These are phyloP conservation scores for Russula compacta DNA, from an alignment of 768 basidiomycete species.

Conservation along the genomic window DNA sequence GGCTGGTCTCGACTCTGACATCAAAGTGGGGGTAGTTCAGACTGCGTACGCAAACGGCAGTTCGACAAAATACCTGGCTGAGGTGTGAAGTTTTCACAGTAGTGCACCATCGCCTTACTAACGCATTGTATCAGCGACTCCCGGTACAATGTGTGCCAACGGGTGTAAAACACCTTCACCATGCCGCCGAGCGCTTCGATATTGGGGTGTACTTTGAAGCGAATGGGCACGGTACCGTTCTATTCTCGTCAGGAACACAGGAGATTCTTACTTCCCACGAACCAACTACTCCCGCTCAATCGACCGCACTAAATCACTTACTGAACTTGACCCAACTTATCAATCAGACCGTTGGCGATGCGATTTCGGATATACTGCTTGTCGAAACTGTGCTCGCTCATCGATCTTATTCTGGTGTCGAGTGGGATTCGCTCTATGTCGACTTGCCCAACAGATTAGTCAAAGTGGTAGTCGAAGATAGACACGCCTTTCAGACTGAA, in stretches of 20 bases:
- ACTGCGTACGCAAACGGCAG: slow-evolving; percentile 98
- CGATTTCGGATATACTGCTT: slow-evolving; percentile 89
- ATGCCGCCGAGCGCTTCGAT: slow-evolving; percentile 88
- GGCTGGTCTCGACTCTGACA: slow-evolving; percentile 65
- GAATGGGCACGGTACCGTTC: slow-evolving; percentile 95
- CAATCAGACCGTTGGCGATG: slow-evolving; percentile 98
- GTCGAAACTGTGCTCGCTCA: slow-evolving; percentile 90
- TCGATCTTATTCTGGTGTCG: slow-evolving; percentile 68
- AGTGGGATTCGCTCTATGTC: slow-evolving; percentile 90
- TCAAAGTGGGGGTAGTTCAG: slow-evolving; percentile 92
- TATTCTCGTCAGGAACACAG: slow-evolving; percentile 77
- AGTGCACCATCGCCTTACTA: background rate
- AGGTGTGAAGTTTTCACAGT: slow-evolving; percentile 37
- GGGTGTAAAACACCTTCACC: slow-evolving; percentile 96
- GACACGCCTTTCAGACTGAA: slow-evolving; percentile 77
- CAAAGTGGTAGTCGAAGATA: slow-evolving; percentile 81
- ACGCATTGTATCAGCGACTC: slow-evolving; percentile 48
- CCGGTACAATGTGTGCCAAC: slow-evolving; percentile 94
- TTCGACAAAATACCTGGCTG: slow-evolving; percentile 85
- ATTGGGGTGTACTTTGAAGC: slow-evolving; percentile 99
- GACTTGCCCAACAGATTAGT: slow-evolving; percentile 94
- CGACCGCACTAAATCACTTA: slow-evolving; percentile 69
- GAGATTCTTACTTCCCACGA: slow-evolving; percentile 50
- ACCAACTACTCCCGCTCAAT: slow-evolving; percentile 76
- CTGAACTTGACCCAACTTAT: slow-evolving; percentile 74